phyloP scores from a whole-genome alignment of 495 filamentous ascomycete genomes.

The Xylaria bambusicola region DNA sequence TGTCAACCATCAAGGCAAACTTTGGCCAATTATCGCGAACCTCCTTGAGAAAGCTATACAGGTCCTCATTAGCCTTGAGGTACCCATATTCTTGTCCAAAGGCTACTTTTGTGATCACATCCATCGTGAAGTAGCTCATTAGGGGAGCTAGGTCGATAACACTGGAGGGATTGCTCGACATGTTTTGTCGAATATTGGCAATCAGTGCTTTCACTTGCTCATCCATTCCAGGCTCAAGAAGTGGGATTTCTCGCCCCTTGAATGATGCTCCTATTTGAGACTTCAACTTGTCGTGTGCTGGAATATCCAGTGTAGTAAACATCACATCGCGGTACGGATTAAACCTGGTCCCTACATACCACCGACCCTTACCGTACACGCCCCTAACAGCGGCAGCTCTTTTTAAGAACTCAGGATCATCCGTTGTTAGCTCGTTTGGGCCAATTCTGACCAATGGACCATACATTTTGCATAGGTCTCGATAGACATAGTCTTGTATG shows the following conservation, averaged over 20 bases:
- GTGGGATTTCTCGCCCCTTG: constrained; percentile 41
- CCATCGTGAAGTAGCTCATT: constrained; percentile 45
- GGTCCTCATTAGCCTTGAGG: constrained; percentile 41
- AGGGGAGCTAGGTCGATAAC: constrained; percentile 41
- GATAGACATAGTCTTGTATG: too few species aligned
- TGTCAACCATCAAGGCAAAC: constrained; percentile 21
- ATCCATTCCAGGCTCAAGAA: constrained; percentile 41
- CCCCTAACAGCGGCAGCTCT: constrained; percentile 37
- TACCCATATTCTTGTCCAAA: constrained; percentile 51
- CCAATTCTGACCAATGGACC: constrained; percentile 52
- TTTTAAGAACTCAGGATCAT: constrained; percentile 39
- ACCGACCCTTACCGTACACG: constrained; percentile 34
- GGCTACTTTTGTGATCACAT: constrained; percentile 47
- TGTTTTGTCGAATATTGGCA: constrained; percentile 26
- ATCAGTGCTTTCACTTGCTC: constrained; percentile 35
- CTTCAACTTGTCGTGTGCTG: constrained; percentile 42
- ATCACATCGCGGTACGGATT: constrained; percentile 45
- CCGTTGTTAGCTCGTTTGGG: constrained; percentile 51
- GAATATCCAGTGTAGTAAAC: constrained; percentile 40
- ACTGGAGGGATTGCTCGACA: constrained; percentile 14
- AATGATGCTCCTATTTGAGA: constrained; percentile 40
- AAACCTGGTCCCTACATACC: constrained; percentile 33
- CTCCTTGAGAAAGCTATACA: constrained; percentile 43
- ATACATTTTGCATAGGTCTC: too few species aligned
- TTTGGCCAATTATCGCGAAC: constrained; percentile 30